A percentile compares a stretch with the other conserved stretches of the same genome.
Evolutionary conservation across 768 basidiomycete genomes (phyloP).

Genomic region (Auricularia sp.): DNA sequence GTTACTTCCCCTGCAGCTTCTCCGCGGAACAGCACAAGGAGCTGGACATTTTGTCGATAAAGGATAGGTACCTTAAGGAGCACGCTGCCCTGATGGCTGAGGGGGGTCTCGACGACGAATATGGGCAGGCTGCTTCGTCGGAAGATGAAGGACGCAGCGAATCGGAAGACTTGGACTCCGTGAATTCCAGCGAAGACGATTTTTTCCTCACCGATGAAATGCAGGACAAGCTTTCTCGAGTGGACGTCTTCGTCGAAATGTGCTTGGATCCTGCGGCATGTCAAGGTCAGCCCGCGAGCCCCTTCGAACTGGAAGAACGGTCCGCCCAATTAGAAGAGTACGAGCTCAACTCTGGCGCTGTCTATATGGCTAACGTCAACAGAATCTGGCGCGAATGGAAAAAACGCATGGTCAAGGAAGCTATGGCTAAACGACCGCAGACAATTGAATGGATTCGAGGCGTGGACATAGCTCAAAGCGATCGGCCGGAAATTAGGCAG

Average conservation of each 20-base stretch:
- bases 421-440: not conserved
- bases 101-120: no score
- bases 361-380: not conserved
- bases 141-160: not conserved
- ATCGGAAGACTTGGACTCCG: not conserved
- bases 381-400: not conserved
- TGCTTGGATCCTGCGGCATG: not conserved
- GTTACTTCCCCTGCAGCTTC: no score
- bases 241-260: not conserved
- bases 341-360: not conserved
- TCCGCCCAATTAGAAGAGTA: not conserved
- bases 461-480: not conserved
- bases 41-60: no score
- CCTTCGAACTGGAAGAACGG: not conserved
- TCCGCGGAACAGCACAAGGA: no score
- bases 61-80: no score
- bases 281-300: not conserved
- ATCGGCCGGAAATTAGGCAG: no score
- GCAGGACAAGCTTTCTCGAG: not conserved
- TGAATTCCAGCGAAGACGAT: not conserved
- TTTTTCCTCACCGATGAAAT: not conserved
- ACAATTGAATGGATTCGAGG: not conserved
- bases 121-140: no score
- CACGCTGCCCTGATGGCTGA: no score
- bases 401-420: not conserved